Evolutionary conservation across 805 yeast species (phyloP), one percentile per base, ranked within the genome.

Genomic region (Ogataea pilisensis): DNA sequence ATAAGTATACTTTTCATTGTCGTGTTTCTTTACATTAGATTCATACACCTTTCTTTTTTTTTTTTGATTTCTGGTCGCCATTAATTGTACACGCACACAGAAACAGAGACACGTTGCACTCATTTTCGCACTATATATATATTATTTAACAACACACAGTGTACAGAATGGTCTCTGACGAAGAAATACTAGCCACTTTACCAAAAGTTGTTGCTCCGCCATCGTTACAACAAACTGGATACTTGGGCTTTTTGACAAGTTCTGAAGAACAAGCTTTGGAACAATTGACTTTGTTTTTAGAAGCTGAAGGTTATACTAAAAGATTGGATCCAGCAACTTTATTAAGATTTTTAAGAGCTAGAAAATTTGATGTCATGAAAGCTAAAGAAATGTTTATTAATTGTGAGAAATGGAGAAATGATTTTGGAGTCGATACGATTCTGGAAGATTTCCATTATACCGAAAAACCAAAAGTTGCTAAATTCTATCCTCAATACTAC

Each of bases 401-500:
- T 46, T 90, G 96, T 66, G 96, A 93, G 68, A 77, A 76, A 46
- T 93, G 99, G 99, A 81, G 99, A 64, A 68, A 76, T 57, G 85
- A 81, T 46, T 88, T 74, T 53, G 96, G 96, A 47, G 79, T 89
- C 27, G 84, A 91, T 66, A 86, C 91, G 34, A 84, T 93, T 49
- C 73, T 93, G 58, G 70, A 74, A 53, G 96, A 88, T 61, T 93
- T 91, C 75, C 80, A 85, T 46, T 93, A 91, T 69, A 80, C 78
- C n/a, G 99, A 93, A 70, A 93, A 93, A 69, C 85, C 93, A 21
- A 64, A 78, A 38, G 96, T 90, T 50, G 96, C 96, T 46, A 74
- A 78, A 59, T 83, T 72, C 65, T 93, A 93, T 65, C 99, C 99
- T 27, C 97, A 90, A 69, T 93, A 90, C 69, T 93, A 93, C 66